Evolutionary conservation across 2,329 filamentous ascomycete species (phyloP), one percentile per base, ranked within the genome.

Genomic region (Ceratocystis variospora): DNA sequence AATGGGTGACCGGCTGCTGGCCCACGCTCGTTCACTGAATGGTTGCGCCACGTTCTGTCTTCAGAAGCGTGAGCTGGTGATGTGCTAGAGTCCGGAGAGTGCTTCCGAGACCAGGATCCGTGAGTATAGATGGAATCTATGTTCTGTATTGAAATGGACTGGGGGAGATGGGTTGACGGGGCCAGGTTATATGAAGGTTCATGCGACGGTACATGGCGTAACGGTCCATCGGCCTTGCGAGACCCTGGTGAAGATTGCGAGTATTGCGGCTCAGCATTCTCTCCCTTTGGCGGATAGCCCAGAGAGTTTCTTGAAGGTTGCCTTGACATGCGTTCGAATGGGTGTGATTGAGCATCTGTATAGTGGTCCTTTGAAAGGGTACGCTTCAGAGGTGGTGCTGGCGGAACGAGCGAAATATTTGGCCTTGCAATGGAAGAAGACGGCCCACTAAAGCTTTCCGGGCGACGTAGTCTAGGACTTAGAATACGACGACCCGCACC

Each of bases 341-440:
- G 55, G 5, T 59, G 55, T 5, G 10, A 31, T n/a, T 59, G 55
- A 33, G 0, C 55, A 37, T 59, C 55, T 59, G 55, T 33, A 8
- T 59, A 4, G 28, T 31, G 31, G 5, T 59, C 55, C 22, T 59
- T 59, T 7, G 55, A 59, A 10, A 59, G 55, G 7, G 28, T 8
- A 8, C 55, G 55, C 31, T 59, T 59, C 15, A 59, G 55, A 59
- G 55, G 55, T 15, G 55, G 55, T 37, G 55, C 55, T 33, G 55
- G 33, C 2, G 55, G 55, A 15, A 59, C 28, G 7, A 31, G 55
- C 17, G 28, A 31, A 4, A 37, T 28, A 8, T n/a, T 37, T 33
- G 55, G 55, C 3, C 55, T 59, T 17, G 55, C 0, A 8, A 28
- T 31, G 6, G 55, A n/a, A 37, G 55, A 33, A 59, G 55, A 37